Evolutionary conservation across 1,139 yeast species (phyloP).

Genomic region (Lodderomyces parapsilosis): DNA sequence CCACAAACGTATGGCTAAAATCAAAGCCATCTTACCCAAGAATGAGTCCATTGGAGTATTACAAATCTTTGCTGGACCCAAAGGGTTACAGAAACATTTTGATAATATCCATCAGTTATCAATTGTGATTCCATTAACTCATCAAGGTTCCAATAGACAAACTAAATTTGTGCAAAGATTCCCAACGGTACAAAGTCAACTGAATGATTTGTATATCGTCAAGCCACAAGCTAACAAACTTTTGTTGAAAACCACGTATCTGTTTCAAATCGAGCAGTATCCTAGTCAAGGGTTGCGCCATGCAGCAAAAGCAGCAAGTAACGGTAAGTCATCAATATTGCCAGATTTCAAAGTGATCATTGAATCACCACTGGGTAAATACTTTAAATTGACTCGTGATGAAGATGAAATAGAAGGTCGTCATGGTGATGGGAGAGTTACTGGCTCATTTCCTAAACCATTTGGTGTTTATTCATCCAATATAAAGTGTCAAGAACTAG

Average conservation of each 20-base stretch:
- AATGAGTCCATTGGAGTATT: slow-evolving; percentile 67
- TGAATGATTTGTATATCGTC: slow-evolving; percentile 74
- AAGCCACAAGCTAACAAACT: slow-evolving; percentile 80
- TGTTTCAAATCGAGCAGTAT: slow-evolving; percentile 61
- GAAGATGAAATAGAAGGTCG: slow-evolving; percentile 16
- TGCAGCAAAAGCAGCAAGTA: slow-evolving; percentile 27
- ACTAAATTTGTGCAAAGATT: slow-evolving; percentile 65
- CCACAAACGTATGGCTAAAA: slow-evolving; percentile 63
- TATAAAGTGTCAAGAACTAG: slow-evolving; percentile 66
- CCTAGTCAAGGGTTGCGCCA: slow-evolving; percentile 57
- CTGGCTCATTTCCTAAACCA: slow-evolving; percentile 24
- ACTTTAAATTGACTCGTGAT: slow-evolving; percentile 55
- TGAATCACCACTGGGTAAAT: slow-evolving; percentile 82
- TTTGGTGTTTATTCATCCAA: slow-evolving; percentile 59
- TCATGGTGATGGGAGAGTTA: not conserved
- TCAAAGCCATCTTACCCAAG: slow-evolving; percentile 80
- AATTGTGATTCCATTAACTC: slow-evolving; percentile 74
- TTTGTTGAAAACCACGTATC: slow-evolving; percentile 56
- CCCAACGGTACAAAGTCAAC: slow-evolving; percentile 67
- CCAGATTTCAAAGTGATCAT: slow-evolving; percentile 58
- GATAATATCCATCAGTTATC: slow-evolving; percentile 69
- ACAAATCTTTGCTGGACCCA: slow-evolving; percentile 71
- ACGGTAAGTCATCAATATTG: not conserved
- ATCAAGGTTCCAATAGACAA: slow-evolving; percentile 61
- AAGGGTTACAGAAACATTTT: slow-evolving; percentile 59